Conservation (phyloP, 306 rosid genomes). For the Rosa chinensis region DNA sequence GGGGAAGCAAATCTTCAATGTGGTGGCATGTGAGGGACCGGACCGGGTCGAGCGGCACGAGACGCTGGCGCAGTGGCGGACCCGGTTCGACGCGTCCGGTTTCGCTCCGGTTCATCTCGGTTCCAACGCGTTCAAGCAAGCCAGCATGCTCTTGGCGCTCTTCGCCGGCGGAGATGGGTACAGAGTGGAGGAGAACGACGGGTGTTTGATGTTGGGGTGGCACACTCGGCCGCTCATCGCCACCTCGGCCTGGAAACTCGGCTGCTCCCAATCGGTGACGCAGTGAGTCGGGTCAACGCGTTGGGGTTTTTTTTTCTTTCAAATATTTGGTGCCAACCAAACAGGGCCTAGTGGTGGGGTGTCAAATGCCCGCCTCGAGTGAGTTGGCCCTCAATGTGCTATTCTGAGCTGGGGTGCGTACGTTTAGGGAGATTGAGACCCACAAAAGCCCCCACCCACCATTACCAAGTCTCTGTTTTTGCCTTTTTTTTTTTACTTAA, state of each 20-base stretch:
- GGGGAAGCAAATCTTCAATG: constrained; percentile 87
- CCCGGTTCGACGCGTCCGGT: constrained; percentile 59
- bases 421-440: constrained; percentile 26
- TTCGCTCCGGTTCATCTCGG: constrained; percentile 72
- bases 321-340: not conserved
- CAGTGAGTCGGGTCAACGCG: constrained; percentile 40
- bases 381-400: constrained; percentile 15
- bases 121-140: constrained; percentile 92
- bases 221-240: constrained; percentile 86
- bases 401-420: constrained; percentile 56
- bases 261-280: constrained; percentile 26
- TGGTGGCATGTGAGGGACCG: constrained; percentile 81
- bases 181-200: constrained; percentile 75
- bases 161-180: constrained; percentile 89
- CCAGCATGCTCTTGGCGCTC: constrained; percentile 69
- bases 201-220: constrained; percentile 83
- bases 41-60: constrained; percentile 94
- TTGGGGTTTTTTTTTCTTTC: not conserved
- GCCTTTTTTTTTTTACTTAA: not conserved
- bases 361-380: constrained; percentile 11
- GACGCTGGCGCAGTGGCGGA: constrained; percentile 65
- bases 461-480: not conserved
- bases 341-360: constrained; percentile 33
- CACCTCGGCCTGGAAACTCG: constrained; percentile 86
- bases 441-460: constrained; percentile 51